phyloP scores from a whole-genome alignment of 2,329 filamentous ascomycete genomes.

The Diaporthe citriasiana region DNA sequence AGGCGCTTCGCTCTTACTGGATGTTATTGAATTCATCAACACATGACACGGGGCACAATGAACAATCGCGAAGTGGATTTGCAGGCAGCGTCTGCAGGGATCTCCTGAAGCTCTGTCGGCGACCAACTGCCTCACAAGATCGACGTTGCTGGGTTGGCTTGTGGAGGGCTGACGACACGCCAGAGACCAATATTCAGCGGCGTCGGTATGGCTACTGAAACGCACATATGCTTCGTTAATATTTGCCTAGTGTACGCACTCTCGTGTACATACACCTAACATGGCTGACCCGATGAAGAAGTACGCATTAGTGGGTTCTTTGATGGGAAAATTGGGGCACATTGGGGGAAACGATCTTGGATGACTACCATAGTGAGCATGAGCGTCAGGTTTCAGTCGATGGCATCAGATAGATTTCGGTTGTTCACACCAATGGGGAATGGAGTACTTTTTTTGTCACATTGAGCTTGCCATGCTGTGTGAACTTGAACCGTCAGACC shows the following conservation, averaged over 20 bases:
- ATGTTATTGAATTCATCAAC: neutral
- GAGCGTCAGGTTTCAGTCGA: neutral
- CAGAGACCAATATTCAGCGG: conserved; percentile 3
- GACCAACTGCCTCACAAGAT: neutral
- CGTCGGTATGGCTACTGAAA: neutral
- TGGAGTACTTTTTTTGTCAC: neutral
- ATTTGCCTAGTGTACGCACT: neutral
- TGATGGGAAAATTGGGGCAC: neutral
- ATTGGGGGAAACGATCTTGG: neutral
- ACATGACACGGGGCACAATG: neutral
- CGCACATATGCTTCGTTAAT: conserved; percentile 2
- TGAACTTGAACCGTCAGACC: neutral
- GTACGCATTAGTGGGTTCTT: neutral
- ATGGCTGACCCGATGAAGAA: neutral
- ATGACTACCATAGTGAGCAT: neutral
- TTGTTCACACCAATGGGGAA: conserved; percentile 1
- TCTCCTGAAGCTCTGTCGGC: neutral
- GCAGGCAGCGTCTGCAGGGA: neutral
- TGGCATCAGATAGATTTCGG: conserved; percentile 22
- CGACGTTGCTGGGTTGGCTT: neutral
- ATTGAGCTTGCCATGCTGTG: neutral
- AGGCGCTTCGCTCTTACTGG: neutral
- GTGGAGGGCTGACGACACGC: neutral
- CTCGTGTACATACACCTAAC: neutral
- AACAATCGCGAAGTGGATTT: neutral